phyloP scores from a whole-genome alignment of 139 green algal genomes.

The Micromonas commoda region DNA sequence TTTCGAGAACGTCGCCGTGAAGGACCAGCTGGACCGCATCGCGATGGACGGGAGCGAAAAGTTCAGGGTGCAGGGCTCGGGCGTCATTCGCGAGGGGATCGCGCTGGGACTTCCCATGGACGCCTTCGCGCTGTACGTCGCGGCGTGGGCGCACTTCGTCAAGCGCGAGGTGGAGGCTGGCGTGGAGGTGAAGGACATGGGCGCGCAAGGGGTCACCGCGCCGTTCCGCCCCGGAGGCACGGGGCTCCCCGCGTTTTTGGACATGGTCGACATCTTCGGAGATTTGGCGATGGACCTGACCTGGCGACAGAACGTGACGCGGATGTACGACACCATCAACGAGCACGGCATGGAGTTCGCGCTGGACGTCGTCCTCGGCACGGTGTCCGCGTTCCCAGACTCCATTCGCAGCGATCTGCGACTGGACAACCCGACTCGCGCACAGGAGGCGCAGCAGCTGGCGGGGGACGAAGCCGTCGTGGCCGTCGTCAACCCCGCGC shows the following conservation, averaged over 20 bases:
- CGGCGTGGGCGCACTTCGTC: constrained; percentile 7
- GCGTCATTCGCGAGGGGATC: not conserved
- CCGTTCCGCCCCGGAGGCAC: not conserved
- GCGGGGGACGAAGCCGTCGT: too few species aligned
- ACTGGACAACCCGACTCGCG: too few species aligned
- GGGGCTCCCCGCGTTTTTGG: not conserved
- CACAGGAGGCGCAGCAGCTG: too few species aligned
- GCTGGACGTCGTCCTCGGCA: not conserved
- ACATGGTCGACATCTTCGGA: not conserved
- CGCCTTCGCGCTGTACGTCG: constrained; percentile 3
- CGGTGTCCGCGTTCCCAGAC: not conserved
- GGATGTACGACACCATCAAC: not conserved
- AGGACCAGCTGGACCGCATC: constrained; percentile 16
- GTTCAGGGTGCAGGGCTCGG: constrained; percentile 3
- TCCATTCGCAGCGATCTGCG: too few species aligned
- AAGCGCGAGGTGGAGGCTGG: not conserved
- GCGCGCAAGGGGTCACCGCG: not conserved
- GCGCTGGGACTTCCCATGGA: constrained; percentile 9
- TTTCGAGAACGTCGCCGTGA: constrained; percentile 14
- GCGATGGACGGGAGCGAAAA: constrained; percentile 12
- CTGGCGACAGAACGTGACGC: not conserved
- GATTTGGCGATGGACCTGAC: not conserved
- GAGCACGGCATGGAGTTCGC: not conserved
- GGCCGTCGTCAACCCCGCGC: too few species aligned
- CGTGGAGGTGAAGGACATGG: not conserved